Base-by-base conservation (phyloP, 306 rosid genomes). In the Canavalia ensiformis region DNA sequence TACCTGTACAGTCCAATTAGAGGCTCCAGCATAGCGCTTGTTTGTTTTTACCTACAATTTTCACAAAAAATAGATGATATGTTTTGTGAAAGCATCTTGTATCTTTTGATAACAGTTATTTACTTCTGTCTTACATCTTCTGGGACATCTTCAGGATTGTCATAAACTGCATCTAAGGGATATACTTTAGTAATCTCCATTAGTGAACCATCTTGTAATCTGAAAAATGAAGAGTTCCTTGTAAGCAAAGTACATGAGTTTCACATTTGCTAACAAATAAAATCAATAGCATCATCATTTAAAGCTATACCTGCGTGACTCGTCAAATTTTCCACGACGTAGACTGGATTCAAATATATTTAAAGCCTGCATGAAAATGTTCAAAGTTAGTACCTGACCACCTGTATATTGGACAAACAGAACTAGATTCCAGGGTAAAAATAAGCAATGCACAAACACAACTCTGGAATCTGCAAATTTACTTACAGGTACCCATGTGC, bases 401-500 rank as follows among this genome's bases (percentile, higher is more conserved):
- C 29, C 50, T 67, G 83, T 25, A 68, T 59, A 78, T 81, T 75
- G 57, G 6, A 64, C 39, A 78, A 68, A 31, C 59, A 68, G 54
- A 78, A 58, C 51, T 56, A 4, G 75, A 54, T 34, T 34, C 47
- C 83, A 80, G 30, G 8, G 7, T 3, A 34, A 12, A 56, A 62
- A 35, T 3, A 52, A 44, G 3, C 34, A 68, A 73, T 10, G 8
- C 35, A 11, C 45, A 72, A 35, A 63, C 52, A 72, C 7, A 49
- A 54, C 37, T 25, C 2, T 0, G 49, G n/a, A 44, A 62, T 63
- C 44, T 33, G 59, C 70, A 29, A 34, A 68, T 72, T 75, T 75
- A 89, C 98, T 90, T 84, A 95, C 99, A 76, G 99, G 99, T 72
- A 95, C 99, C 99, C 99, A 95, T 8, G 99, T 95, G 71, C 99